phyloP scores from a whole-genome alignment of 148 eudicot species.

The Fagopyrum esculentum region DNA sequence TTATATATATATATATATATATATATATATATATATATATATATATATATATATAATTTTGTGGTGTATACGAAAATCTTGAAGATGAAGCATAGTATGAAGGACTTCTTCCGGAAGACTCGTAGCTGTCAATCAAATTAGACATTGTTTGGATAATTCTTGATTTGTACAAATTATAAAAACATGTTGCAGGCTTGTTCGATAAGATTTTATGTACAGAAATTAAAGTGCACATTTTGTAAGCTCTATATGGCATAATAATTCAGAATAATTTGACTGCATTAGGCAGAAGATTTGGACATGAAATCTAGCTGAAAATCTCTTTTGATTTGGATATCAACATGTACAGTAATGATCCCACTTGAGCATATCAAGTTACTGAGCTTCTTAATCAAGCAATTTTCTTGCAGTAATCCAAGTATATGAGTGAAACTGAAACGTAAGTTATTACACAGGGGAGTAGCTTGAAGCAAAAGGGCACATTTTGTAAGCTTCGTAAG shows the following conservation, averaged over 20 bases:
- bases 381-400: neutral
- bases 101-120: neutral
- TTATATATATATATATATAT: too few species aligned
- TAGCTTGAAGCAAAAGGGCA: too few species aligned
- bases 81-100: neutral
- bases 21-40: too few species aligned
- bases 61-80: neutral
- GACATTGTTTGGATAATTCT: neutral
- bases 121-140: neutral
- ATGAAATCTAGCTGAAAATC: conserved; percentile 1
- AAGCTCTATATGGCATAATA: neutral
- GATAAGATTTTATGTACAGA: neutral
- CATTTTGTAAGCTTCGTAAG: too few species aligned
- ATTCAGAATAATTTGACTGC: neutral
- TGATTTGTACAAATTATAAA: neutral
- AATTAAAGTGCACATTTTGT: neutral
- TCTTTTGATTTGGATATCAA: neutral
- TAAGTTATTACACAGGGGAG: too few species aligned
- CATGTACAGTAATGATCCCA: neutral
- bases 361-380: neutral
- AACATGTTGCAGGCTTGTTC: neutral
- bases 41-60: too few species aligned
- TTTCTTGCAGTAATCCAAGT: too few species aligned
- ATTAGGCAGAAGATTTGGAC: neutral
- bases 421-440: too few species aligned